phyloP scores from a whole-genome alignment of 768 basidiomycete genomes.

The Rhodotorula taiwanensis region DNA sequence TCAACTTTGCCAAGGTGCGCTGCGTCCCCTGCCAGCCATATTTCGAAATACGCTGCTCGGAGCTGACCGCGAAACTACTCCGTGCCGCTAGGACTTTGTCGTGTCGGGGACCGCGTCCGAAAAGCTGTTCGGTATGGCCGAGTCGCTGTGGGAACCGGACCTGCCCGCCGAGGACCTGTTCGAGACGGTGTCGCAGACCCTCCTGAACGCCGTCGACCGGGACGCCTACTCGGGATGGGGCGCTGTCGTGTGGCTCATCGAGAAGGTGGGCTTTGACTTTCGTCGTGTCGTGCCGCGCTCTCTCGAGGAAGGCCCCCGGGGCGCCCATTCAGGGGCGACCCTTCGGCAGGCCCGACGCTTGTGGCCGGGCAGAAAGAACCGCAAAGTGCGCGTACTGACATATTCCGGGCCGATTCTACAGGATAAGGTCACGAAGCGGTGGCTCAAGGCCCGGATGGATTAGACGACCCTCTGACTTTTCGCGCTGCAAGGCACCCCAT shows the following conservation, averaged over 20 bases:
- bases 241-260: slow-evolving; percentile 81
- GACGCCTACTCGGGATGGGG: slow-evolving; percentile 98
- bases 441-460: slow-evolving; percentile 86
- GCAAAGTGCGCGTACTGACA: too few species aligned
- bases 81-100: slow-evolving; percentile 66
- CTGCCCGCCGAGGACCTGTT: slow-evolving; percentile 93
- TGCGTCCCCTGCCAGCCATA: too few species aligned
- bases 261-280: slow-evolving; percentile 28
- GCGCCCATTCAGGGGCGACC: too few species aligned
- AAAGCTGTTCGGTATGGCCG: slow-evolving; percentile 93
- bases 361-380: too few species aligned
- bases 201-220: slow-evolving; percentile 85
- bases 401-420: too few species aligned
- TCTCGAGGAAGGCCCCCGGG: too few species aligned
- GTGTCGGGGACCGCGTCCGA: slow-evolving; percentile 86
- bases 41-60: background rate
- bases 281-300: background rate
- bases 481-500: background rate
- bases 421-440: slow-evolving; percentile 66
- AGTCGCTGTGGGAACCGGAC: slow-evolving; percentile 97
- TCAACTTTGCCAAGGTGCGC: slow-evolving; percentile 70
- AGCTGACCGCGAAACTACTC: background rate
- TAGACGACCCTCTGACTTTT: slow-evolving; percentile 44
- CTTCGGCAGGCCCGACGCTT: too few species aligned
- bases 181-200: slow-evolving; percentile 93